Evolutionary conservation across 164 flowering plant genomes (phyloP).

Genomic region (Sedum album): DNA sequence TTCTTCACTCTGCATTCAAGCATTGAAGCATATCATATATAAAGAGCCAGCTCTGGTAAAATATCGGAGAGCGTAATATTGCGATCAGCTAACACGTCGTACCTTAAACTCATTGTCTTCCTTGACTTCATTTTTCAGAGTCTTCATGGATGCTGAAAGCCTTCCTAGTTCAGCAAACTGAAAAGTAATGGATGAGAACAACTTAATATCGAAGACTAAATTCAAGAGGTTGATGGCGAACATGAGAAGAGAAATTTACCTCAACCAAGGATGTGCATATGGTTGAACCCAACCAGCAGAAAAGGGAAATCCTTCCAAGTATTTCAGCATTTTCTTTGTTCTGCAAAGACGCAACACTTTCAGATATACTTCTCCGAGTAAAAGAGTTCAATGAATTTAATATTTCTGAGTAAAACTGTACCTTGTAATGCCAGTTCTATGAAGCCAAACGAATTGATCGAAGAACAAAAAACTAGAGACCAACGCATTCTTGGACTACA

Average conservation of each 20-base stretch:
- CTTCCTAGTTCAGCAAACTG: slow-evolving; percentile 91
- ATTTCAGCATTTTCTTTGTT: slow-evolving; percentile 86
- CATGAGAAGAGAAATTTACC: slow-evolving; percentile 31
- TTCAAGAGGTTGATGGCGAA: background rate
- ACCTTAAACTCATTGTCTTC: slow-evolving; percentile 48
- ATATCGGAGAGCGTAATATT: background rate
- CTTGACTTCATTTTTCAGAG: slow-evolving; percentile 70
- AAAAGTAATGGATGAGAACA: slow-evolving; percentile 1
- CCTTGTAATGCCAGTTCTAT: slow-evolving; percentile 95
- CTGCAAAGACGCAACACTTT: slow-evolving; percentile 22
- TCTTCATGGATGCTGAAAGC: slow-evolving; percentile 78
- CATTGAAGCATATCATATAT: background rate
- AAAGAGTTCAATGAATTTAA: background rate
- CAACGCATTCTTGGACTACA: slow-evolving; percentile 89
- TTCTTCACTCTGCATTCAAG: slow-evolving; percentile 48
- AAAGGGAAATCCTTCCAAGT: slow-evolving; percentile 82
- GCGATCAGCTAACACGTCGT: slow-evolving; percentile 13
- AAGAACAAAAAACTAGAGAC: slow-evolving; percentile 90
- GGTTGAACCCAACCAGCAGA: slow-evolving; percentile 93
- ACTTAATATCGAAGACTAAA: background rate
- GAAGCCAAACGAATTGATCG: slow-evolving; percentile 98
- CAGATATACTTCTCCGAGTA: background rate
- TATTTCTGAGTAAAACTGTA: slow-evolving; percentile 13
- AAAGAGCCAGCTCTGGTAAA: background rate
- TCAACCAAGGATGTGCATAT: slow-evolving; percentile 70